Percentiles rank a stretch among this genome's conserved stretches.
Evolutionary conservation across 306 rosid genomes (phyloP).

Genomic region (Phaseolus lunatus): DNA sequence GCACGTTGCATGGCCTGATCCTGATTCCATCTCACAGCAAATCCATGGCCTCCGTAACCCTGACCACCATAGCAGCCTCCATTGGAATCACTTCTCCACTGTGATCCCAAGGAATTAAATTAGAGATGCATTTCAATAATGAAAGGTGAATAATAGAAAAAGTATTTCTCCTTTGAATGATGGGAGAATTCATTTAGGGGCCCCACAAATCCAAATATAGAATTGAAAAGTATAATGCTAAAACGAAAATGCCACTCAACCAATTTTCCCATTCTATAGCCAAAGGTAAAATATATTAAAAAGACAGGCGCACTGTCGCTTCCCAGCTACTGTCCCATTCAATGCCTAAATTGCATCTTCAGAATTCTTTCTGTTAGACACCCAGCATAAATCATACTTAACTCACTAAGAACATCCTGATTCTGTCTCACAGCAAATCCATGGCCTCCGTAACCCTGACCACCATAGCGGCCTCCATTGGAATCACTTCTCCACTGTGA

Average conservation of each 20-base stretch:
- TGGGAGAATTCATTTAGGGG: conserved; percentile 22
- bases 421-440: conserved; percentile 70
- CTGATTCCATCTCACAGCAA: conserved; percentile 68
- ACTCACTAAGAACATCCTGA: too few species aligned
- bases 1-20: conserved; percentile 70
- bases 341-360: too few species aligned
- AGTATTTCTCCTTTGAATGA: neutral
- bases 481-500: conserved; percentile 89
- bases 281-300: conserved; percentile 15
- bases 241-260: neutral
- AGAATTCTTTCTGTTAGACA: too few species aligned
- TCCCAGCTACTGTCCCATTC: too few species aligned
- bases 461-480: conserved; percentile 67
- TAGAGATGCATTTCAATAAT: conserved; percentile 24
- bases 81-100: conserved; percentile 85
- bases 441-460: conserved; percentile 64
- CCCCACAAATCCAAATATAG: conserved; percentile 15
- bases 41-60: conserved; percentile 70
- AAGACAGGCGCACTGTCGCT: too few species aligned
- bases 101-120: conserved; percentile 46
- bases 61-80: conserved; percentile 67
- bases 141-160: neutral
- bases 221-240: conserved; percentile 24
- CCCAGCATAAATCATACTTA: too few species aligned
- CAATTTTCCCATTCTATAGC: conserved; percentile 6